Percentiles rank a stretch among this genome's conserved stretches.
Evolutionary conservation across 441 rosid genomes (phyloP).

Genomic region (Populus hybrid): DNA sequence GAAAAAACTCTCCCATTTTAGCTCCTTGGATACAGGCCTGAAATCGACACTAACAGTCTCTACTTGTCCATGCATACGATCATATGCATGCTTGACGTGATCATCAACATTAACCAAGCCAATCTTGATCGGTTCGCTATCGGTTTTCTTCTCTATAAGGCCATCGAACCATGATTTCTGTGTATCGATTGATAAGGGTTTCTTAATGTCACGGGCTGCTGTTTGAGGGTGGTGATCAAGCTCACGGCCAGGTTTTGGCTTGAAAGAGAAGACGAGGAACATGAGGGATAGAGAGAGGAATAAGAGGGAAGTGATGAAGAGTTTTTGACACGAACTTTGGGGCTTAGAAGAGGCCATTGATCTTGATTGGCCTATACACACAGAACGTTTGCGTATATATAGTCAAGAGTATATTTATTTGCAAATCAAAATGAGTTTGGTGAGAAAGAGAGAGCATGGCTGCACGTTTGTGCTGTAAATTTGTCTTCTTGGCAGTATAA

Average conservation of each 20-base stretch:
- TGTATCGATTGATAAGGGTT: neutral
- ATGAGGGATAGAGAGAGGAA: slow-evolving; percentile 34
- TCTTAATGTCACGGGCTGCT: neutral
- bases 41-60: slow-evolving; percentile 42
- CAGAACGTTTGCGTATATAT: slow-evolving; percentile 1
- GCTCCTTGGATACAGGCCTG: slow-evolving; percentile 26
- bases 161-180: slow-evolving; percentile 38
- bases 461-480: slow-evolving; percentile 3
- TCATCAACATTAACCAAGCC: slow-evolving; percentile 51
- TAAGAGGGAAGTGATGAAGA: slow-evolving; percentile 36
- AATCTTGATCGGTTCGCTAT: slow-evolving; percentile 37
- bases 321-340: slow-evolving; percentile 24
- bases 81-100: slow-evolving; percentile 10
- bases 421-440: neutral
- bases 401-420: neutral
- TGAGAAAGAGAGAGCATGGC: slow-evolving; percentile 7
- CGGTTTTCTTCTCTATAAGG: slow-evolving; percentile 26
- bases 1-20: slow-evolving; percentile 56
- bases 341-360: slow-evolving; percentile 32
- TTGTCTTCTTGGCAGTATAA: no score
- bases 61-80: slow-evolving; percentile 12
- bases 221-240: neutral
- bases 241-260: slow-evolving; percentile 13
- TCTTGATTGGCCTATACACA: slow-evolving; percentile 4
- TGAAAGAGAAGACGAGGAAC: slow-evolving; percentile 29